phyloP scores from a whole-genome alignment of 2,329 filamentous ascomycete species.

The Gnomoniopsis smithogilvyi region DNA sequence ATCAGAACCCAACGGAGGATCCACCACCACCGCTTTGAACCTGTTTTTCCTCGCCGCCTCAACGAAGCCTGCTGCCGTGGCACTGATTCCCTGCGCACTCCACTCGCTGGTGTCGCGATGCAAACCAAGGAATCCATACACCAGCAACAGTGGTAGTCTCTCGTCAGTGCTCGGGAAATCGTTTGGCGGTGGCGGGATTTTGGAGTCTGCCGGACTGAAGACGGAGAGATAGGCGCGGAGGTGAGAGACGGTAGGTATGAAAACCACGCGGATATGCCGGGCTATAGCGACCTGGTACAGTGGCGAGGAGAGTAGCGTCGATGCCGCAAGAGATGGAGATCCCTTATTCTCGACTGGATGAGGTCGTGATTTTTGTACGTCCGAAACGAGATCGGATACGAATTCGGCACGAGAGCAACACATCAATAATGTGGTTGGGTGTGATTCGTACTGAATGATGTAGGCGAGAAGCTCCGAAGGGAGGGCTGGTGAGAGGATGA shows the following conservation, averaged over 20 bases:
- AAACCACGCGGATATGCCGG: slow-evolving; percentile 66
- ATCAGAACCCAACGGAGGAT: slow-evolving; percentile 33
- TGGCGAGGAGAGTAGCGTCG: slow-evolving; percentile 54
- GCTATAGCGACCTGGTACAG: slow-evolving; percentile 68
- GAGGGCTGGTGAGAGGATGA: slow-evolving; percentile 50
- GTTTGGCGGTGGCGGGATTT: slow-evolving; percentile 34
- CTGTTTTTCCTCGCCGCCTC: slow-evolving; percentile 52
- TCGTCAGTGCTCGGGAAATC: neutral
- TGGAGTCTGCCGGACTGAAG: slow-evolving; percentile 38
- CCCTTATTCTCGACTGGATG: neutral
- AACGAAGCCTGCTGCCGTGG: slow-evolving; percentile 59
- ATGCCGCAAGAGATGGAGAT: neutral
- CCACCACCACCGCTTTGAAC: slow-evolving; percentile 44
- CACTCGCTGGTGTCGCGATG: slow-evolving; percentile 70
- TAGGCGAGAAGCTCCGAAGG: slow-evolving; percentile 63
- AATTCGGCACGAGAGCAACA: slow-evolving; percentile 67
- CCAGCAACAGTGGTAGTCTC: slow-evolving; percentile 45
- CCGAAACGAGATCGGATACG: slow-evolving; percentile 52
- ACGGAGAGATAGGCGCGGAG: slow-evolving; percentile 73
- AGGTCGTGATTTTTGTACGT: slow-evolving; percentile 31
- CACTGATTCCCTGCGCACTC: slow-evolving; percentile 69
- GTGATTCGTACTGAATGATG: slow-evolving; percentile 52
- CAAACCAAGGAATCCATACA: slow-evolving; percentile 63
- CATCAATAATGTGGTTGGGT: slow-evolving; percentile 67
- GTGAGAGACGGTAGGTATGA: slow-evolving; percentile 72